Base-by-base conservation (phyloP, 2,329 filamentous ascomycete species). In the Fonsecaea multimorphosa region DNA sequence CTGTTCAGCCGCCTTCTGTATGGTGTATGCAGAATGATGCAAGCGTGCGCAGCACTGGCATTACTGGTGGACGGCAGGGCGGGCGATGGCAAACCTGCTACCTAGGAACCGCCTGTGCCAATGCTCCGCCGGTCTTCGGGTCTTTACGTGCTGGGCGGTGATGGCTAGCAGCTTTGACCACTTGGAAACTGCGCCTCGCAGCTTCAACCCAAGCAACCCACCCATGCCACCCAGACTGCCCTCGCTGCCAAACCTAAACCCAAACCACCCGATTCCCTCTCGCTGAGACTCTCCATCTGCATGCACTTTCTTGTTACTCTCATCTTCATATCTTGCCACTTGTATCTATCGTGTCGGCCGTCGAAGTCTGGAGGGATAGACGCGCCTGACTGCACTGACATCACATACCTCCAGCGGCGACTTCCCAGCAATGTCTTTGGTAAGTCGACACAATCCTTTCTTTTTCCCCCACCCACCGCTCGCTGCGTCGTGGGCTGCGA, bases 401-500 rank as follows among this genome's bases (percentile, higher is more conserved):
- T 7, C 5, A 56, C 34, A 49, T 40, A 58, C 11, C 14, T 53
- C 52, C 36, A 29, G 22, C 24, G 31, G 36, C 51, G 44, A 40
- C 59, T 56, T 53, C 8, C 54, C 66, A 46, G 58, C 62, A 49
- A 68, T 68, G 66, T 65, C 66, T 68, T 54, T 68, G 63, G 66
- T 68, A 65, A 63, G 66, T 66, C 38, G 32, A 44, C 49, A 58
- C 14, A 53, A n/a, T 60, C 53, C n/a, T 56, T 62, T 27, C 44
- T 52, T 24, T n/a, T 44, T 57, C 61, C 64, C 64, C 63, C 67
- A 66, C 64, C 63, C 67, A 66, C 57, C 63, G 67, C 59, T 63
- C 57, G 53, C 49, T 59, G n/a, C 34, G 51, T 46, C 54, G 63
- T 32, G n/a, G 57, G 44, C 58, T 36, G 58, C 46, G 34, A 27